Evolutionary conservation across 208 protist species (phyloP), one percentile per base, ranked within the genome.

Genomic region (Trypanosoma congolense): DNA sequence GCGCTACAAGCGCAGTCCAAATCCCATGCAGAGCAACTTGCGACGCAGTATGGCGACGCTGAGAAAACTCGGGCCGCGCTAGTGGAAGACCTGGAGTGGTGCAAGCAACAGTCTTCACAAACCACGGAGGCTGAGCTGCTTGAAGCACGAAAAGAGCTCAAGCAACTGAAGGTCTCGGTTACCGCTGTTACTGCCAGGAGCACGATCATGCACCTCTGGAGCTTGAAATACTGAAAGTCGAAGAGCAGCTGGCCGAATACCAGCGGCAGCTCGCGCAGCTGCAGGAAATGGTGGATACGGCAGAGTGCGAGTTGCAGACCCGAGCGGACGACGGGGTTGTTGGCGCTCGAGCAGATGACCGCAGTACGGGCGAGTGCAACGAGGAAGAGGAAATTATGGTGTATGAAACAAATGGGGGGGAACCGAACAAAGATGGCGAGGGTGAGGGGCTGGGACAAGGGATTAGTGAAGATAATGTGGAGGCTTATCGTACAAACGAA

Each of bases 71-170:
- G 18, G 19, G 22, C 18, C 28, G 33, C 41, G 21, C 38, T 56
- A 18, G 35, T 36, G 45, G 53, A 54, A 19, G 61, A 67, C 28
- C 5, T 90, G 9, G 77, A 84, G 5, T 79, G 68, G 64, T 90
- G 83, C 49, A 67, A 70, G 2, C 75, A 78, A 49, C 75, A 78
- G 43, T 65, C 48, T 35, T 24, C 61, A 38, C 8, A 48, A 14
- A 36, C 29, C 9, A 19, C 30, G 25, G 28, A 3, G 16, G 16
- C 36, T 30, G 52, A 53, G 33, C 65, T 86, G 45, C 56, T 60
- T 4, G 63, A 67, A 29, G 66, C 72, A 0, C 57, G 63, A 2
- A 67, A 56, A 3, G 61, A 80, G 22, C 53, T 87, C 21, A 69
- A 71, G 54, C 47, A 71, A 29, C 42, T 66, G 28, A 61, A 56